Conservation (phyloP, 2,329 filamentous ascomycete species). For the Xylaria sp. region DNA sequence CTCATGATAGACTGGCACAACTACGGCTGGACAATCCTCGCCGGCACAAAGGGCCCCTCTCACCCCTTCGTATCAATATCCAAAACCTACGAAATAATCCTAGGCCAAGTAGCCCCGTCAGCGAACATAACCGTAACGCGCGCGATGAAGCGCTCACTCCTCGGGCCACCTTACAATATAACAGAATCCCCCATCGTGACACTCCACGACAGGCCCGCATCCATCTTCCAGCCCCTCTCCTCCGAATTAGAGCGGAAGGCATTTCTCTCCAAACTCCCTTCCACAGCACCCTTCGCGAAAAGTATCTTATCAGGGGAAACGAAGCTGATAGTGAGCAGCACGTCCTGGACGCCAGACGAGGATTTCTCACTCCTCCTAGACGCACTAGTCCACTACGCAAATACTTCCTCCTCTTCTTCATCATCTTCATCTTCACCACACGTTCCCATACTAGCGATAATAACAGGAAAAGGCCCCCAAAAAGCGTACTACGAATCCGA, state of each 20-base stretch:
- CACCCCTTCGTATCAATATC: conserved; percentile 82
- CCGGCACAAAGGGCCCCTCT: conserved; percentile 57
- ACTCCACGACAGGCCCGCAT: conserved; percentile 85
- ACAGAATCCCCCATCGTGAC: conserved; percentile 70
- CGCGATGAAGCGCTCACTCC: conserved; percentile 81
- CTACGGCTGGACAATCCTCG: conserved; percentile 94
- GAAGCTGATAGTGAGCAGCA: conserved; percentile 85
- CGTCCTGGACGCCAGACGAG: conserved; percentile 96
- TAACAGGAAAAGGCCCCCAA: conserved; percentile 92
- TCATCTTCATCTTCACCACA: no score
- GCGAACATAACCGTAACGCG: conserved; percentile 87
- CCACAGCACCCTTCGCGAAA: conserved; percentile 65
- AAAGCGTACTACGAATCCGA: conserved; percentile 74
- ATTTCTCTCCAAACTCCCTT: conserved; percentile 70
- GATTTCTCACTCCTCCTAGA: conserved; percentile 89
- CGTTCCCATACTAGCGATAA: conserved; percentile 81
- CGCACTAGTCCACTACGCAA: conserved; percentile 72
- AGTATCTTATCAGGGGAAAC: conserved; percentile 64
- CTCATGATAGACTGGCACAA: conserved; percentile 99
- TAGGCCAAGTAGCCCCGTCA: conserved; percentile 70
- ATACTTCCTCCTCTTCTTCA: no score
- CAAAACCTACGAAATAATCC: conserved; percentile 74
- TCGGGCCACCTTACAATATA: conserved; percentile 66
- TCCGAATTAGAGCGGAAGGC: conserved; percentile 52
- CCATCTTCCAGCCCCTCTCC: conserved; percentile 76